These are phyloP conservation scores for Stellera chamaejasme DNA, from an alignment of 345 rosid species.

Conservation along the genomic window DNA sequence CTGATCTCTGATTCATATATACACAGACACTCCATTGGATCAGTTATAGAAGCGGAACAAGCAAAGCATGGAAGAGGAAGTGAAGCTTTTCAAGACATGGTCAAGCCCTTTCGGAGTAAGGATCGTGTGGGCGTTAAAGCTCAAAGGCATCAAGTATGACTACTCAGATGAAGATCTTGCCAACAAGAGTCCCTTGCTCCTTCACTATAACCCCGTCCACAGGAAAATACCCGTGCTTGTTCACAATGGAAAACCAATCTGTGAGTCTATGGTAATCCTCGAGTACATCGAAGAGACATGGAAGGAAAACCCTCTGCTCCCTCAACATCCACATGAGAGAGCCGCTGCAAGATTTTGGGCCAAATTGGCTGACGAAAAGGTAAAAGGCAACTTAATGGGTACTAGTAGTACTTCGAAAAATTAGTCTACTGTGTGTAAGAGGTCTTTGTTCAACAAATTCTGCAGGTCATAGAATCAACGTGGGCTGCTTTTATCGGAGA, in stretches of 20 bases:
- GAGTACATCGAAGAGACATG: constrained; percentile 32
- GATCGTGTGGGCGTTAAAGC: constrained; percentile 25
- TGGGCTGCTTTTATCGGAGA: constrained; percentile 12
- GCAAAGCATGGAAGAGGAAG: constrained; percentile 17
- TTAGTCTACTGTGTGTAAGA: no score
- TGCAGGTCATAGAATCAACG: constrained; percentile 18
- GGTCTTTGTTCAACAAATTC: background rate
- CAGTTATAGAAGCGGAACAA: background rate
- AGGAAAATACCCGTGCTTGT: constrained; percentile 27
- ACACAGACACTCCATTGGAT: no score
- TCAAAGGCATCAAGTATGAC: constrained; percentile 20
- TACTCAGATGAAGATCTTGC: constrained; percentile 24
- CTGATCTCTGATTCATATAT: no score
- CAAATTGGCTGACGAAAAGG: constrained; percentile 26
- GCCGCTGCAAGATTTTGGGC: constrained; percentile 27
- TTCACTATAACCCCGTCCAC: constrained; percentile 22
- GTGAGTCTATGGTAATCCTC: constrained; percentile 25
- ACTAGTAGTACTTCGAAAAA: background rate
- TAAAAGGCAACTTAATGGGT: background rate
- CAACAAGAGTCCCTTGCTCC: constrained; percentile 22
- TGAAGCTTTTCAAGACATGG: constrained; percentile 34
- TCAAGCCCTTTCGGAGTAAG: constrained; percentile 21
- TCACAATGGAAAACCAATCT: constrained; percentile 21
- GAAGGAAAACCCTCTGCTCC: constrained; percentile 23
- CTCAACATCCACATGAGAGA: constrained; percentile 18